Evolutionary conservation across 306 rosid genomes (phyloP).

Genomic region (Fragaria vesca): DNA sequence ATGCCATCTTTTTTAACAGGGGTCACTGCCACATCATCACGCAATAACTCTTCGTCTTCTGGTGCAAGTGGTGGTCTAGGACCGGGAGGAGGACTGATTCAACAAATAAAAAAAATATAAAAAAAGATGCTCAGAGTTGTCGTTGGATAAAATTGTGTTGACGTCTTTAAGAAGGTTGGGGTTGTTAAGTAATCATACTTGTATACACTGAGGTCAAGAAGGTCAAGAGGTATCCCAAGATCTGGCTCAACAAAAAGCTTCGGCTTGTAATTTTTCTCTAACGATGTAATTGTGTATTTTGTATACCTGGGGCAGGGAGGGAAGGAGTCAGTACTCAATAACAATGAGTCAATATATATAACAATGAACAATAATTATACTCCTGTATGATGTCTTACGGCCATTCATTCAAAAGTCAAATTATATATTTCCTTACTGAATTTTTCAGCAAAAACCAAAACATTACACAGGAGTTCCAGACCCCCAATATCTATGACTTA

Average conservation of each 20-base stretch:
- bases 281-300: constrained; percentile 79
- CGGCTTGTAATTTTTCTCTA: constrained; percentile 94
- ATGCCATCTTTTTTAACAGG: constrained; percentile 89
- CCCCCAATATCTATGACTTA: neutral
- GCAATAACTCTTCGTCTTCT: constrained; percentile 92
- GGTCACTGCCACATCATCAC: constrained; percentile 72
- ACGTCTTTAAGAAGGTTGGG: constrained; percentile 25
- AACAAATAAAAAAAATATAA: constrained; percentile 7
- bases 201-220: constrained; percentile 97
- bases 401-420: neutral
- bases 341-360: constrained; percentile 11
- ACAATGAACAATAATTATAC: neutral
- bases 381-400: neutral
- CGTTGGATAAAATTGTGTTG: constrained; percentile 18
- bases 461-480: neutral
- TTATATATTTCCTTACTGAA: neutral
- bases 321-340: constrained; percentile 30
- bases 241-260: constrained; percentile 97
- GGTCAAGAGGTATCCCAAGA: constrained; percentile 98
- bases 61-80: constrained; percentile 65
- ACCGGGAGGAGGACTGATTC: constrained; percentile 84
- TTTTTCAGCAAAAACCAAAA: neutral
- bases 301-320: constrained; percentile 62
- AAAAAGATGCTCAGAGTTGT: constrained; percentile 30
- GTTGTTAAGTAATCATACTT: constrained; percentile 54